These are phyloP conservation scores for Golubevia sp. DNA, from an alignment of 1,284 basidiomycete genomes.

Conservation along the genomic window DNA sequence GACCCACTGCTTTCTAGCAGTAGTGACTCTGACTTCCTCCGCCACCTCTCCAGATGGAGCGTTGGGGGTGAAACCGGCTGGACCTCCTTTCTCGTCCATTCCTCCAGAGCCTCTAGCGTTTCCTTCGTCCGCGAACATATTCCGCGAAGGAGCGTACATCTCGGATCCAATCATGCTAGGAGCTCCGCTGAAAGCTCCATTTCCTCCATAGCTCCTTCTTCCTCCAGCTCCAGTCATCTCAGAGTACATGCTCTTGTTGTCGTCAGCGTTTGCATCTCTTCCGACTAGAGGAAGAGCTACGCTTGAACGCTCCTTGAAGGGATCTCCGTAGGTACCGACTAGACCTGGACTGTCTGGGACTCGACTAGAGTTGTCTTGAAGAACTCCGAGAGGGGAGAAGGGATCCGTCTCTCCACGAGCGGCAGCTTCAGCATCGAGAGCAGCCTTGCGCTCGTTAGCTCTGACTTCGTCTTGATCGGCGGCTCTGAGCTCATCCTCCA, in stretches of 20 bases:
- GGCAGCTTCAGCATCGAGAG: slow-evolving; percentile 72
- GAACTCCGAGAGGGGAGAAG: slow-evolving; percentile 66
- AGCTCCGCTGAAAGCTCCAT: slow-evolving; percentile 13
- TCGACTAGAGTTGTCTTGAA: slow-evolving; percentile 65
- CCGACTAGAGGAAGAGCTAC: slow-evolving; percentile 71
- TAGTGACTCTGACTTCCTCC: slow-evolving; percentile 81
- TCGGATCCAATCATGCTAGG: slow-evolving; percentile 37
- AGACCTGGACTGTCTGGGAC: slow-evolving; percentile 64
- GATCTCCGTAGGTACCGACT: slow-evolving; percentile 52
- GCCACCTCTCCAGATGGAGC: slow-evolving; percentile 69
- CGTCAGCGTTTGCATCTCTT: slow-evolving; percentile 20
- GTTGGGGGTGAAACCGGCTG: slow-evolving; percentile 5
- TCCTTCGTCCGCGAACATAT: slow-evolving; percentile 73
- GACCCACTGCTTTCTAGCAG: slow-evolving; percentile 84
- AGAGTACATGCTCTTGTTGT: slow-evolving; percentile 38
- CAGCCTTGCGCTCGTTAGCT: slow-evolving; percentile 67
- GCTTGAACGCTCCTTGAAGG: slow-evolving; percentile 56
- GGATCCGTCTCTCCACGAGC: slow-evolving; percentile 65
- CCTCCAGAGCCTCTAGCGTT: slow-evolving; percentile 69
- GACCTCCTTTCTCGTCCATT: slow-evolving; percentile 41
- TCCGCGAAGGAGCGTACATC: slow-evolving; percentile 82
- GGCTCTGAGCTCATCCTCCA: slow-evolving; percentile 84
- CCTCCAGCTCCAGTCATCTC: slow-evolving; percentile 21
- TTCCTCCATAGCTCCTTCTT: slow-evolving; percentile 23
- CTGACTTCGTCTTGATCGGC: slow-evolving; percentile 68